These are phyloP conservation scores for Punica granatum DNA, from an alignment of 345 rosid genomes.

Conservation along the genomic window DNA sequence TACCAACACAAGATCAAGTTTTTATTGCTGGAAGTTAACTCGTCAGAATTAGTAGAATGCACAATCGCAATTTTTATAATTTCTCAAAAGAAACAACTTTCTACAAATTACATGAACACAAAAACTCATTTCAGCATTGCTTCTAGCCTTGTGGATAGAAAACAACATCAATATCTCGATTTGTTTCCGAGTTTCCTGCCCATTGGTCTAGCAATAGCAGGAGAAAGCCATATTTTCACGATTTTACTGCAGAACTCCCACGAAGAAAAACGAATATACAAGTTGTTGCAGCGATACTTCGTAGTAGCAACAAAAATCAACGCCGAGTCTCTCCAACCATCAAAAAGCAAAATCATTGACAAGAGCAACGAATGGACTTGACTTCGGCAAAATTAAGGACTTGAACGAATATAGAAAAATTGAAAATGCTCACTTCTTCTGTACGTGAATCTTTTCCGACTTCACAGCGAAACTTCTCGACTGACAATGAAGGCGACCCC, in stretches of 20 bases:
- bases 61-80: no score
- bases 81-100: accelerated
- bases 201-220: background rate
- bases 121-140: no score
- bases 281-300: background rate
- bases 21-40: no score
- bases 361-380: background rate
- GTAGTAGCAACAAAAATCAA: no score
- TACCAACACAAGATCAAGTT: background rate
- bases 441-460: slow-evolving; percentile 39
- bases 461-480: slow-evolving; percentile 40
- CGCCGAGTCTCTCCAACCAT: no score
- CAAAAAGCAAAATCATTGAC: background rate
- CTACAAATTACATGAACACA: no score
- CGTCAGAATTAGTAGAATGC: background rate
- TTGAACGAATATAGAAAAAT: background rate
- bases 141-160: no score
- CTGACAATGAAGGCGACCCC: background rate
- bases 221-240: background rate
- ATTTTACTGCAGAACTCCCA: background rate
- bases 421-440: slow-evolving; percentile 38
- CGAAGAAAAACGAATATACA: background rate
- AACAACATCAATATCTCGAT: background rate
- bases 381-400: background rate
- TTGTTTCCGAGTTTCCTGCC: background rate